phyloP scores from a whole-genome alignment of 2,329 filamentous ascomycete genomes.

The Trichoderma guizhouense region DNA sequence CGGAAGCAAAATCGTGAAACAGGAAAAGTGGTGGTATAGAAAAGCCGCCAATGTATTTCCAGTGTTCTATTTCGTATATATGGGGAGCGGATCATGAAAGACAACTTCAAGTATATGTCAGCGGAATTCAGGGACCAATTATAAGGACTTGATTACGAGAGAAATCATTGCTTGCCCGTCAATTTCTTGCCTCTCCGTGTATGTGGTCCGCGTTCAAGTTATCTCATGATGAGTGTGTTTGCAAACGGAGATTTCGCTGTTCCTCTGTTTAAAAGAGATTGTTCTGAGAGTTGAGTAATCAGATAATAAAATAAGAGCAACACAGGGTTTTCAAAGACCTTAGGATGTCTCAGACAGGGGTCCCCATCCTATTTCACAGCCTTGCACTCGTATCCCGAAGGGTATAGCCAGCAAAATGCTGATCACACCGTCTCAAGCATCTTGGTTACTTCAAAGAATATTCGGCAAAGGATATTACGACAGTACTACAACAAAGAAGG shows the following conservation, averaged over 20 bases:
- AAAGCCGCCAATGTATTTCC: not conserved
- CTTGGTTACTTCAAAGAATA: not conserved
- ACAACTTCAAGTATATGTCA: not conserved
- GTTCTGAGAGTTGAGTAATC: not conserved
- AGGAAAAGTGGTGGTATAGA: not conserved
- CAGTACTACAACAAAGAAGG: not conserved
- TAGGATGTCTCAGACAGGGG: not conserved
- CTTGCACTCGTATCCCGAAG: not conserved
- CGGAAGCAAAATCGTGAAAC: not conserved
- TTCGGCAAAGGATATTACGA: not conserved
- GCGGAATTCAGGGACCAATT: not conserved
- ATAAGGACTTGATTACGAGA: not conserved
- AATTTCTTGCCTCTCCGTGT: not conserved
- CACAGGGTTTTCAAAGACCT: not conserved
- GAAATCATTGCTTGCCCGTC: not conserved
- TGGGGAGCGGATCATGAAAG: not conserved
- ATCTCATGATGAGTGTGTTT: not conserved
- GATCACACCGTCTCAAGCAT: not conserved
- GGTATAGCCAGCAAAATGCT: not conserved
- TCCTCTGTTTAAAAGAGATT: not conserved
- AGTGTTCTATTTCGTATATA: not conserved
- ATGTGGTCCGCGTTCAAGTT: not conserved
- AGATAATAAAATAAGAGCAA: not conserved
- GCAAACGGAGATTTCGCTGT: not conserved
- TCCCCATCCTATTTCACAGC: not conserved